Base-by-base conservation (phyloP, 306 rosid species). In the Quercus glauca region DNA sequence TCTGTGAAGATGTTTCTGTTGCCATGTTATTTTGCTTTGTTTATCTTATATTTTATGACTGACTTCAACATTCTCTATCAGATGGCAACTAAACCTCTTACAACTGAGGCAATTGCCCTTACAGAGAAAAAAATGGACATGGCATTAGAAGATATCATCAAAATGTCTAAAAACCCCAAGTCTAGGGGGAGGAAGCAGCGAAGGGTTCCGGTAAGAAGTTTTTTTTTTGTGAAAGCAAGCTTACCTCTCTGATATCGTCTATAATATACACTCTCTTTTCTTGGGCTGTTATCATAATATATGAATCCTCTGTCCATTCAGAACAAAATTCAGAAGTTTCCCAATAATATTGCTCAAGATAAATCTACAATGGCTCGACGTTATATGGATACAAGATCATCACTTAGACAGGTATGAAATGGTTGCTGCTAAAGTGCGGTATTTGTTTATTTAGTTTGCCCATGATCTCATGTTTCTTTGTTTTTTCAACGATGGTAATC, bases 41-140 rank as follows among this genome's bases (percentile, higher is more conserved):
- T 49, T 59, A 13, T 19, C 5, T 53, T 45, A 58, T 74, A 18
- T 19, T 10, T 69, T 14, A 23, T 18, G 73, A 76, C 69, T 51
- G 14, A 41, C 60, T 63, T 23, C 31, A 57, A 1, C 73, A 55
- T 69, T 15, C 65, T 21, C 31, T 76, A 1, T 26, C 82, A 91
- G 94, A 96, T 96, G 99, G 94, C 86, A 58, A 76, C 94, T 5
- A 93, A 93, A 81, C 97, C 98, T 37, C 91, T 89, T 73, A 85
- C 92, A 26, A 87, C 89, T 0, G 87, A 90, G 80, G 86, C 95
- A 1, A 88, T 96, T 82, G 99, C 98, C 11, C 88, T 93, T 31
- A 93, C 99, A 5, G 99, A 93, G 90, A 93, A 96, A 94, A 96
- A 96, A 88, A 90, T 96, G 98, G 96, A 91, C 85, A 96, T 96